phyloP scores from a whole-genome alignment of 2,329 filamentous ascomycete species.

The Colletotrichum zoysiae region DNA sequence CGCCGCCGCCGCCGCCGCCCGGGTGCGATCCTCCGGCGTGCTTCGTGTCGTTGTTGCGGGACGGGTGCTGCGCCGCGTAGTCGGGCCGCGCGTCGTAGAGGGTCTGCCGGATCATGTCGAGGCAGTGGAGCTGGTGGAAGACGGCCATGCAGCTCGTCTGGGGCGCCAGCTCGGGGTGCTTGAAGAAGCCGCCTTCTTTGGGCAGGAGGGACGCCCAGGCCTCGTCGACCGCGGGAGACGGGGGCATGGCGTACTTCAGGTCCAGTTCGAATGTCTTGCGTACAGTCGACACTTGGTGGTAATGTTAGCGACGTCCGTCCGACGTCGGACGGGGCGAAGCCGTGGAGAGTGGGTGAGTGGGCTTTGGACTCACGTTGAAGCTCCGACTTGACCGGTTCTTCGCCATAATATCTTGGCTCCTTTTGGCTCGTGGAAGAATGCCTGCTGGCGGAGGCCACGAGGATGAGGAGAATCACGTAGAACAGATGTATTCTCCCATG shows the following conservation, averaged over 20 bases:
- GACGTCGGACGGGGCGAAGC: too few relatives aligned
- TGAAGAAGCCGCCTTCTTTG: constrained; percentile 14
- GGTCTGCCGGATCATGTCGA: constrained; percentile 40
- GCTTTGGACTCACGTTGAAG: neutral
- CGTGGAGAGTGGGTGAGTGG: too few relatives aligned
- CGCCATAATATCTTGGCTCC: neutral
- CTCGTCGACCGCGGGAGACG: neutral
- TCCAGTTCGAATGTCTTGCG: constrained; percentile 4
- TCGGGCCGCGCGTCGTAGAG: constrained; percentile 18
- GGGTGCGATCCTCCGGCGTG: neutral
- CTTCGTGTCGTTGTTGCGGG: neutral
- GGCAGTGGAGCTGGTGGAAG: constrained; percentile 45
- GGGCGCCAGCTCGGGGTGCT: constrained; percentile 1
- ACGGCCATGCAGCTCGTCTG: constrained; percentile 26
- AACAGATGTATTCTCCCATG: constrained; percentile 1
- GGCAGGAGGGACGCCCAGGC: constrained; percentile 20
- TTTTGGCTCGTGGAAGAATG: neutral
- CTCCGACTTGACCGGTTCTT: constrained; percentile 8
- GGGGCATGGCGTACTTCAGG: constrained; percentile 18
- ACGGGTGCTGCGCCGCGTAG: neutral
- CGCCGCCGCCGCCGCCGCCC: too few relatives aligned
- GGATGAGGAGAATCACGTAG: constrained; percentile 9
- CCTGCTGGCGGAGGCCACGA: constrained; percentile 3
- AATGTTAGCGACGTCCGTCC: neutral
- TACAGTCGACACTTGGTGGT: neutral